Base-by-base conservation (phyloP, 2,329 filamentous ascomycete species). In the Xylariaceae sp. region DNA sequence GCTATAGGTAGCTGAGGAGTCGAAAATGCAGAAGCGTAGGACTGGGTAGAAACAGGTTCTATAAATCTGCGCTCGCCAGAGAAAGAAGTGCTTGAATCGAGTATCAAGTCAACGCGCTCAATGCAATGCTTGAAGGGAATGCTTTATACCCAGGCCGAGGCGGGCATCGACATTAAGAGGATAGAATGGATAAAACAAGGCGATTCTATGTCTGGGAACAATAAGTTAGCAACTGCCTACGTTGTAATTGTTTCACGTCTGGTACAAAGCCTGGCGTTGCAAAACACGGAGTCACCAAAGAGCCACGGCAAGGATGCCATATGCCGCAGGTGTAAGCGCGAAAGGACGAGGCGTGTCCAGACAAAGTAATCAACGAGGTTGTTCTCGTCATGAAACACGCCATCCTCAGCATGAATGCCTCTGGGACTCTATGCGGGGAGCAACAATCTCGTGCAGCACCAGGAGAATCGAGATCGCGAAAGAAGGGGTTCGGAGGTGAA, bases 91-190 rank as follows among this genome's bases (percentile, higher is more conserved):
- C n/a, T 35, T 15, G 15, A 50, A 51, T 4, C 23, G 49, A 51
- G 49, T 51, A 11, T 35, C 49, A 15, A 51, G 11, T 34, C 48
- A 15, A 35, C 45, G 45, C 49, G 23, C 58, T 48, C 56, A 49
- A 56, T 17, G 49, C 23, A 53, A 56, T 58, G 56, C 56, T 53
- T 30, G n/a, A 15, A 60, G 57, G 45, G 34, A 57, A 51, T 57
- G 57, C 53, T 57, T 55, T 48, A 35, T 60, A 60, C 57, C 55
- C 50, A 55, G 54, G 18, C 35, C 6, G 44, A 18, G 45, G 56
- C 51, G 51, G 47, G 23, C 23, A 13, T n/a, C 13, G 15, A 30
- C 15, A 49, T 55, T 47, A 30, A 9, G 6, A 15, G 5, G 8
- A 50, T 41, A 30, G 56, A 23, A 51, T 59, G n/a, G 51, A 57